Evolutionary conservation across 2,329 filamentous ascomycete genomes (phyloP), one percentile per base, ranked within the genome.

Genomic region (Blastomyces parvus): DNA sequence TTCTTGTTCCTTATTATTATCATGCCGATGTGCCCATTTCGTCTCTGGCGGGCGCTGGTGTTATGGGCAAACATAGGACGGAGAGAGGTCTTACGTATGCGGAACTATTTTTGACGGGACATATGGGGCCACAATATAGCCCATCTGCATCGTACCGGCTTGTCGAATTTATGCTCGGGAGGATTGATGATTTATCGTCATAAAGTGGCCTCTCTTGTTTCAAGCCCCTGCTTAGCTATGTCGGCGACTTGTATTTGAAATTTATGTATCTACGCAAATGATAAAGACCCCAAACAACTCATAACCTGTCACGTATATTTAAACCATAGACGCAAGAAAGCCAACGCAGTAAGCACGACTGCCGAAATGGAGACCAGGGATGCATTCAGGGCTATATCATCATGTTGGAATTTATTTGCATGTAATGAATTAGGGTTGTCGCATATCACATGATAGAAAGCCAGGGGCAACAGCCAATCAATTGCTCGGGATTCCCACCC

Each of bases 21-120:
- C 84, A 87, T 67, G 70, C 69, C 0, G 77, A 82, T 62, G 75
- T 81, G 27, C 72, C 74, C 62, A 70, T 68, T 1, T 75, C 75
- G 14, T 79, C 78, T n/a, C 73, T 82, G 22, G 84, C 86, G 0
- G 88, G 81, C 0, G 79, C 82, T 0, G 90, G 90, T 1, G 80
- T 88, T 0, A 80, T 91, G 72, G 91, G 91, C 0, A 85, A 83
- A 0, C 82, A 83, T 19, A 85, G 89, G 68, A 87, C 85, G 0
- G 91, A 95, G 79, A 81, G 90, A 52, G 88, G 89, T 0, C 76
- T 96, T 57, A 94, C 89, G 0, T 89, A 84, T 67, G 85, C 86
- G 2, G 82, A 83, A 40, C 81, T 91, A 62, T 80, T 83, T 48
- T 71, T 87, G 13, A 78, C 81, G 0, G 90, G 90, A 0, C 87